Evolutionary conservation across 345 rosid genomes (phyloP).

Genomic region (Turritis glabra): DNA sequence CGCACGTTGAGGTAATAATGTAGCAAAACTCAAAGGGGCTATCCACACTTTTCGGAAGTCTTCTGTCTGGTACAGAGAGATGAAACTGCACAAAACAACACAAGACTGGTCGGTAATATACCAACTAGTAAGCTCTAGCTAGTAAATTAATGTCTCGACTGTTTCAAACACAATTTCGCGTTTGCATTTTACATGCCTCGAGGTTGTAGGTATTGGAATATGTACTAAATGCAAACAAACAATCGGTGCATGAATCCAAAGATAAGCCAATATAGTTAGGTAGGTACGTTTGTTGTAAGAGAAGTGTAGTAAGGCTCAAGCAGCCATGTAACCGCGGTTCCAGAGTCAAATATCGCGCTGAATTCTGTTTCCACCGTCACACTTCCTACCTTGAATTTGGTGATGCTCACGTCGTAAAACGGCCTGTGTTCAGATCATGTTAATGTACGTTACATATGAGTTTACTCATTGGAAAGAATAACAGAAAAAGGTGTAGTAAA

Average conservation of each 20-base stretch:
- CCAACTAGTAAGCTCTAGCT: not conserved
- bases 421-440: conserved; percentile 42
- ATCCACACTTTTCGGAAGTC: conserved; percentile 31
- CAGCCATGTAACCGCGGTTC: conserved; percentile 90
- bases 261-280: conserved; percentile 17
- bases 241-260: not conserved
- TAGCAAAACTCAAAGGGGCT: conserved; percentile 86
- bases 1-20: conserved; percentile 50
- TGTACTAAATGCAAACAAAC: not conserved
- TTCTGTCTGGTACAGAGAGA: conserved; percentile 44
- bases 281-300: conserved; percentile 59
- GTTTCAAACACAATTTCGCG: not conserved
- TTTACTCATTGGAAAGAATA: not conserved
- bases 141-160: not conserved
- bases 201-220: not conserved
- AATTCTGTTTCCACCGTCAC: conserved; percentile 51
- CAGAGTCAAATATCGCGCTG: conserved; percentile 79
- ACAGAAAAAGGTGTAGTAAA: not conserved
- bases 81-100: conserved; percentile 60
- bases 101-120: not conserved
- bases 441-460: not conserved
- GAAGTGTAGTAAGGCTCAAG: conserved; percentile 77
- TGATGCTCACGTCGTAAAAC: conserved; percentile 70
- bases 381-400: conserved; percentile 57
- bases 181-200: not conserved